These are phyloP conservation scores for Suhomyces bolitotheri DNA, from an alignment of 1,139 yeast species.

Conservation along the genomic window DNA sequence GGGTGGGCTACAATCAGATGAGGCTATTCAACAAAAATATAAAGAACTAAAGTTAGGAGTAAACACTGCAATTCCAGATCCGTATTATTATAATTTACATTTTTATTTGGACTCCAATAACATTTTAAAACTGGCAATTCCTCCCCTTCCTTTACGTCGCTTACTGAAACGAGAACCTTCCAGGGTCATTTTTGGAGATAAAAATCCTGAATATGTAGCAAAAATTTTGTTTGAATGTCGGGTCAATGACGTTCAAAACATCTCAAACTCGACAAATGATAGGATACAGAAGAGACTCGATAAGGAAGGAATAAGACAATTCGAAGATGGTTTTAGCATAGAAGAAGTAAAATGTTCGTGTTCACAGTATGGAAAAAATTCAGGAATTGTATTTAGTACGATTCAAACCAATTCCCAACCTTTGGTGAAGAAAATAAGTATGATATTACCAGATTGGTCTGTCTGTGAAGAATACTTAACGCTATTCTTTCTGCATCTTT, in stretches of 20 bases:
- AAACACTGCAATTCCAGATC: conserved; percentile 7
- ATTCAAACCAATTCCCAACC: background rate
- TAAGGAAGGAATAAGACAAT: conserved; percentile 14
- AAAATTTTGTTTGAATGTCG: conserved; percentile 13
- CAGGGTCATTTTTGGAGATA: conserved; percentile 17
- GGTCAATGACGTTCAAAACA: conserved; percentile 7
- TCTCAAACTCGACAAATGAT: conserved; percentile 4
- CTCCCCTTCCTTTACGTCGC: conserved; percentile 16
- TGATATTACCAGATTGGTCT: conserved; percentile 9
- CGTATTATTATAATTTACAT: conserved; percentile 8
- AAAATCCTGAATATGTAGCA: conserved; percentile 7
- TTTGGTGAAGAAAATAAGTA: conserved; percentile 10
- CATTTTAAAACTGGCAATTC: conserved; percentile 8
- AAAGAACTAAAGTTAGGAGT: conserved; percentile 7
- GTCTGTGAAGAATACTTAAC: conserved; percentile 10
- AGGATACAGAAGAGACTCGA: conserved; percentile 15
- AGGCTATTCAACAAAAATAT: background rate
- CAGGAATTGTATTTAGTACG: conserved; percentile 11
- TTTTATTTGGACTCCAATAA: conserved; percentile 1
- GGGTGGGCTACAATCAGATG: too few species aligned
- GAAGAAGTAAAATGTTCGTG: conserved; percentile 17
- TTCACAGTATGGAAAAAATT: conserved; percentile 12
- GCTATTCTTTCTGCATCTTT: conserved; percentile 14
- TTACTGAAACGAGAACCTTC: conserved; percentile 24
- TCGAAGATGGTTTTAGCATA: conserved; percentile 14